Evolutionary conservation across 352 stramenopile species (phyloP).

Genomic region (Phytophthora macrochlamydospora): DNA sequence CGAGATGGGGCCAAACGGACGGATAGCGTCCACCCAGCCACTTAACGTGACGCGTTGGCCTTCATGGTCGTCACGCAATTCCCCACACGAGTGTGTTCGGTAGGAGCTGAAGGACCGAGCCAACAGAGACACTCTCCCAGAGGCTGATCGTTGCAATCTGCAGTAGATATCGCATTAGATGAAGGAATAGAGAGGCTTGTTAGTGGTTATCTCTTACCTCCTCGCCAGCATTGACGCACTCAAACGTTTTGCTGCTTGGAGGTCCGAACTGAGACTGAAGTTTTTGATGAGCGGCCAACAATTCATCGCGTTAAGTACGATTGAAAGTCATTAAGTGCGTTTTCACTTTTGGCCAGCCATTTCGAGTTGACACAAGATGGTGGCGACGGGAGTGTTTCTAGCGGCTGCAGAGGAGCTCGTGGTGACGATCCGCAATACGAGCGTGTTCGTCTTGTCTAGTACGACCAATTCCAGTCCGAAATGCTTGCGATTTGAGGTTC

Average conservation of each 20-base stretch:
- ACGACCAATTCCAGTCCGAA: conserved; percentile 9
- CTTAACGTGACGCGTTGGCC: conserved; percentile 69
- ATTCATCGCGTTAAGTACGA: neutral
- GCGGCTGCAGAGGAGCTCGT: conserved; percentile 39
- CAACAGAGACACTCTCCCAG: conserved; percentile 10
- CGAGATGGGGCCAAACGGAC: conserved; percentile 75
- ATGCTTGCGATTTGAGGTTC: conserved; percentile 51
- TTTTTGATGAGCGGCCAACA: conserved; percentile 2
- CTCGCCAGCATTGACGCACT: conserved; percentile 23
- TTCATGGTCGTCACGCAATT: conserved; percentile 61
- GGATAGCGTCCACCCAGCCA: conserved; percentile 83
- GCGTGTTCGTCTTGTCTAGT: conserved; percentile 61
- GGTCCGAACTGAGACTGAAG: conserved; percentile 6
- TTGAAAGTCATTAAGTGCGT: conserved; percentile 17
- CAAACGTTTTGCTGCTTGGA: conserved; percentile 16
- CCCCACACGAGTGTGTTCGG: conserved; percentile 78
- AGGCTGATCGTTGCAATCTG: conserved; percentile 25
- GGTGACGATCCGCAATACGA: conserved; percentile 58
- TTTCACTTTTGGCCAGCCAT: conserved; percentile 19
- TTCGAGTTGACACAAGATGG: conserved; percentile 32
- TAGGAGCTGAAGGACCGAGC: conserved; percentile 47
- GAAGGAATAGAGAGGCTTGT: no score
- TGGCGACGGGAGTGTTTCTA: conserved; percentile 60
- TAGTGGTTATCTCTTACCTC: conserved; percentile 11
- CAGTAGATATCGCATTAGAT: neutral